Evolutionary conservation across 1,284 basidiomycete species (phyloP), one percentile per base, ranked within the genome.

Genomic region (Spongiforma sp.): DNA sequence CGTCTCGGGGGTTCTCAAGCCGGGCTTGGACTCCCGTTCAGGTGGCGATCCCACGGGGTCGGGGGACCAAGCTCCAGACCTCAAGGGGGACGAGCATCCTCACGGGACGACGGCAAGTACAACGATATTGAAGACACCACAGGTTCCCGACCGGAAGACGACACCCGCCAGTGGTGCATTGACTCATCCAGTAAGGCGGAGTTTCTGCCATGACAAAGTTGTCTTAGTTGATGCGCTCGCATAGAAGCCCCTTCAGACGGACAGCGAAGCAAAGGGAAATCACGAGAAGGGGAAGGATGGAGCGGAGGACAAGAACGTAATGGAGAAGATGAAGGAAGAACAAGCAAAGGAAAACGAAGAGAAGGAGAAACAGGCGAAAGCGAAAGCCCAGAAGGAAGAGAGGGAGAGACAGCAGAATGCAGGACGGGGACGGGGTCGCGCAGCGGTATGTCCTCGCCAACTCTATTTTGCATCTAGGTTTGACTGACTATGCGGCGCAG

Each of bases 1-100:
- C 57, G 69, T 81, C 63, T 70, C 64, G 37, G 70, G 70, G 10
- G n/a, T 55, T n/a, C 61, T 74, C 67, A 62, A 57, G 59, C 30
- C n/a, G 24, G 64, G 63, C 65, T 68, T 61, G 70, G 50, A n/a
- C 43, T 54, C 60, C 39, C 69, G 39, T 4, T 58, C 66, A 37
- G 37, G 52, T 74, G 70, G 72, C 46, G 19, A 24, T 1, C 37
- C 73, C 73, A 65, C 57, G 8, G 63, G 72, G 39, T 59, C 62
- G 69, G 71, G 60, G 67, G 62, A 7, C n/a, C 70, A 73, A 74
- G 71, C 67, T 36, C 28, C 61, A 4, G 24, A 32, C 58, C 61
- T 63, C 63, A 64, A 58, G 1, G n/a, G n/a, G n/a, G 57, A 58
- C 62, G 60, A 60, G 46, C 68, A 1, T n/a, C 1, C 28, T 12